Conservation (phyloP, 495 filamentous ascomycete species). For the Penicillium bovifimosum region DNA sequence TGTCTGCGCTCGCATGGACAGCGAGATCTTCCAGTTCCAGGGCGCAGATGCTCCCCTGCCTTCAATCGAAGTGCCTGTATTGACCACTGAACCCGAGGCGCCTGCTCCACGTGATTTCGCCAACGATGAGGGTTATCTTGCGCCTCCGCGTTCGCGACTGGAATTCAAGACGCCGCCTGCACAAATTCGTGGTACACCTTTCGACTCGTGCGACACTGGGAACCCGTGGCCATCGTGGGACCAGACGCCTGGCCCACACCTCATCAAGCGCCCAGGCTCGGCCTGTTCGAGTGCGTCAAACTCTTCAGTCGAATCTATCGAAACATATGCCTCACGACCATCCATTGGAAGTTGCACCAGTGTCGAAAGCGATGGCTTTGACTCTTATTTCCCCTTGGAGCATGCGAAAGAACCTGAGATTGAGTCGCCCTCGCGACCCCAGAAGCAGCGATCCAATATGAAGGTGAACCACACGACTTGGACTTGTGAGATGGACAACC, state of each 20-base stretch:
- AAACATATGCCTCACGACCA: conserved; percentile 58
- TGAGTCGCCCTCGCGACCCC: conserved; percentile 31
- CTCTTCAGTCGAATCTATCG: conserved; percentile 63
- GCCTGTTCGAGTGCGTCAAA: conserved; percentile 60
- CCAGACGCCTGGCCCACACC: conserved; percentile 27
- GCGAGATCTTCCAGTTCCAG: conserved; percentile 28
- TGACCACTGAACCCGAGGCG: conserved; percentile 16
- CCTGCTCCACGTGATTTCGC: conserved; percentile 18
- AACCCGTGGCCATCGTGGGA: conserved; percentile 30
- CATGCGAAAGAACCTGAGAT: conserved; percentile 31
- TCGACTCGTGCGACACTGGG: conserved; percentile 23
- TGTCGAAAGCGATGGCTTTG: conserved; percentile 55
- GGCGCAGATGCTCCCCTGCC: conserved; percentile 48
- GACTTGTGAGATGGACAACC: conserved; percentile 86
- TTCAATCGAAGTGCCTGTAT: conserved; percentile 52
- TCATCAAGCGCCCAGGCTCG: conserved; percentile 51
- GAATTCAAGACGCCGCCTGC: conserved; percentile 59
- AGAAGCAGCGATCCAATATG: conserved; percentile 10
- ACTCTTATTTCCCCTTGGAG: conserved; percentile 50
- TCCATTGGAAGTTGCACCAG: conserved; percentile 65
- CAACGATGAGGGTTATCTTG: conserved; percentile 45
- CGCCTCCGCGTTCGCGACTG: conserved; percentile 45
- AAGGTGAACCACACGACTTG: conserved; percentile 44
- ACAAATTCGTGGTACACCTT: conserved; percentile 43
- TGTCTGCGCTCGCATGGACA: conserved; percentile 34